phyloP scores from a whole-genome alignment of 1,139 yeast species.

The Suhomyces terraborum region DNA sequence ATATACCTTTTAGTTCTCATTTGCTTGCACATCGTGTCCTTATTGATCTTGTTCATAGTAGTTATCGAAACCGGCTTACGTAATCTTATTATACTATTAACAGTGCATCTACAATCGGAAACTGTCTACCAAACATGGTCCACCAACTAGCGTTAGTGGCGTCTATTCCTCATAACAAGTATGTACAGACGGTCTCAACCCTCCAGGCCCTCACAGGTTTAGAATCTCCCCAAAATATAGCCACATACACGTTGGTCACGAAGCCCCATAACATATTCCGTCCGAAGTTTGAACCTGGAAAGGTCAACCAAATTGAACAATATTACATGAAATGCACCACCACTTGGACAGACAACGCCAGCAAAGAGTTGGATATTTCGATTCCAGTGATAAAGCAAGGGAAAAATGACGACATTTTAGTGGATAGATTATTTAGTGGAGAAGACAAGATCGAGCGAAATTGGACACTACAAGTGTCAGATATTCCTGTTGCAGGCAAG shows the following conservation, averaged over 20 bases:
- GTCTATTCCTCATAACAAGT: conserved; percentile 44
- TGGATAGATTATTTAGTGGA: conserved; percentile 36
- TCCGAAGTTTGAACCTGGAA: conserved; percentile 53
- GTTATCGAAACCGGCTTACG: no score
- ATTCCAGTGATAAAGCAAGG: conserved; percentile 27
- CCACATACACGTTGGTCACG: conserved; percentile 47
- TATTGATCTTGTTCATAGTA: no score
- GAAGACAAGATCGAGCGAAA: conserved; percentile 27
- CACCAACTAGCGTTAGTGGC: conserved; percentile 48
- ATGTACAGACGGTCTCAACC: conserved; percentile 46
- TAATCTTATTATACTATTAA: no score
- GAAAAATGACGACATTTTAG: conserved; percentile 24
- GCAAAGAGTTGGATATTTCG: conserved; percentile 29
- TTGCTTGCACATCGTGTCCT: no score
- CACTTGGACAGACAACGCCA: conserved; percentile 38
- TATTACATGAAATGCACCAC: conserved; percentile 49
- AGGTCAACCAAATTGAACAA: conserved; percentile 52
- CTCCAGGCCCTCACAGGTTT: conserved; percentile 49
- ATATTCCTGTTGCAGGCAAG: conserved; percentile 89
- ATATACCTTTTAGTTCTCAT: no score
- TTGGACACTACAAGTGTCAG: conserved; percentile 74
- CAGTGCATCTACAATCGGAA: no score
- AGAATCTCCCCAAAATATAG: conserved; percentile 39
- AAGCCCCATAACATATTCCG: conserved; percentile 47
- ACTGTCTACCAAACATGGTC: conserved; percentile 39